Evolutionary conservation across 805 yeast genomes (phyloP), one percentile per base, ranked within the genome.

Genomic region (Ogataea polymorpha): DNA sequence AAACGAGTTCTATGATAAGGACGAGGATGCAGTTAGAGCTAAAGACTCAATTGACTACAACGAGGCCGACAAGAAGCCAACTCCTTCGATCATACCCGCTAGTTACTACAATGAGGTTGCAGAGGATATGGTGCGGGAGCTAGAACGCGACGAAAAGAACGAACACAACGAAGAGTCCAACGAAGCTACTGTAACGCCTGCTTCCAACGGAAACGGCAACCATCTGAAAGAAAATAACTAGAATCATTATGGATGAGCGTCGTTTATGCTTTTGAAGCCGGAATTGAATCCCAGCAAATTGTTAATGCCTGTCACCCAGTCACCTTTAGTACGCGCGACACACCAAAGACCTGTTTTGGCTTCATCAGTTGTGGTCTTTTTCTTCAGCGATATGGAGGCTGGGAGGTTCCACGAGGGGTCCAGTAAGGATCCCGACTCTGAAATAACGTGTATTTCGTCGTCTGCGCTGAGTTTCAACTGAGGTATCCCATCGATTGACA

Each of bases 251-350:
- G 20, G 30, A 18, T 14, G 16, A 13, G 14, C 21, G 23, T 40
- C 49, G 40, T 47, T 51, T 5, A 50, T 48, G 39, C 74, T 72
- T 53, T 82, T 81, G 60, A 90, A 90, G 40, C 88, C 76, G 10
- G 89, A 80, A 59, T 90, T 90, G 71, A 90, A 90, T 2, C 97
- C 96, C 32, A 90, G 64, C 44, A 90, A 71, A 52, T 86, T 90
- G 55, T 90, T 91, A 41, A 91, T 80, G 24, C 95, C 96, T 43
- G 75, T 76, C 2, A 90, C 89, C 98, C 98, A 91, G 58, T 91
- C 97, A 49, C 84, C 82, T 47, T 82, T 87, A 6, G 82, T 73
- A 45, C 80, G 74, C 0, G 96, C 86, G 3, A 91, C 82, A 63
- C 97, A 90, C 81, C 93, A 89, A 12, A 90, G 80, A 1, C 96